phyloP scores from a whole-genome alignment of 805 yeast genomes.

The Yarrowia deformans region DNA sequence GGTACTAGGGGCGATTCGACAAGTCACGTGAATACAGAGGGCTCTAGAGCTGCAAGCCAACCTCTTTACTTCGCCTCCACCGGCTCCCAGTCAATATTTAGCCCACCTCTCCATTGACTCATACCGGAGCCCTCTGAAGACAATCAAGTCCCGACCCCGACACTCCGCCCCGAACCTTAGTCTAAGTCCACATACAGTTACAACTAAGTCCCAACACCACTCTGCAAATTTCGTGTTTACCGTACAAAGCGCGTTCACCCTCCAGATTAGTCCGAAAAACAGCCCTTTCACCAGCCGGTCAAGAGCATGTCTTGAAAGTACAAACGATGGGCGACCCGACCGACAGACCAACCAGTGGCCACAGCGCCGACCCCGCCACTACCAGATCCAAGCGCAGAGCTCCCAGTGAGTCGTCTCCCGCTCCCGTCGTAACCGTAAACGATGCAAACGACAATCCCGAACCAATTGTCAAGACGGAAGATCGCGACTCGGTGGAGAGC shows the following conservation, averaged over 20 bases:
- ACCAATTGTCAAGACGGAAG: constrained; percentile 26
- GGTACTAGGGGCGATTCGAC: too few species aligned
- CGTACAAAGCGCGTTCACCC: constrained; percentile 13
- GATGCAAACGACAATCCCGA: constrained; percentile 31
- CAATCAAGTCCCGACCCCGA: constrained; percentile 11
- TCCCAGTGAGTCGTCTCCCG: constrained; percentile 3
- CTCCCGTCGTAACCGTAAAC: constrained; percentile 35
- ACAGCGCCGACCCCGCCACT: neutral
- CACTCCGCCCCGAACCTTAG: constrained; percentile 37
- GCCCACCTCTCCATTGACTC: neutral
- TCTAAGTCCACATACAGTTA: constrained; percentile 21
- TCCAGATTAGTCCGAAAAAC: constrained; percentile 3
- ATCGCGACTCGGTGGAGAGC: constrained; percentile 20
- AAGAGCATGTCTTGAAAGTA: constrained; percentile 25
- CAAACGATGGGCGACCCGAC: constrained; percentile 16
- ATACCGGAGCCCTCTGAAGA: neutral
- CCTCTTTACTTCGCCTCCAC: neutral
- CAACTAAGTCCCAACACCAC: constrained; percentile 27
- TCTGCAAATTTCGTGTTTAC: constrained; percentile 34
- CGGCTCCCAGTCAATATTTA: neutral
- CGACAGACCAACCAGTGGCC: neutral
- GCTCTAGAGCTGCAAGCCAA: too few species aligned
- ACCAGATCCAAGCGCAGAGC: constrained; percentile 5
- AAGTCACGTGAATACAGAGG: neutral
- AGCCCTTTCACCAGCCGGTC: neutral